phyloP scores from a whole-genome alignment of 2,329 filamentous ascomycete genomes.

The Trichoderma endophyticum region DNA sequence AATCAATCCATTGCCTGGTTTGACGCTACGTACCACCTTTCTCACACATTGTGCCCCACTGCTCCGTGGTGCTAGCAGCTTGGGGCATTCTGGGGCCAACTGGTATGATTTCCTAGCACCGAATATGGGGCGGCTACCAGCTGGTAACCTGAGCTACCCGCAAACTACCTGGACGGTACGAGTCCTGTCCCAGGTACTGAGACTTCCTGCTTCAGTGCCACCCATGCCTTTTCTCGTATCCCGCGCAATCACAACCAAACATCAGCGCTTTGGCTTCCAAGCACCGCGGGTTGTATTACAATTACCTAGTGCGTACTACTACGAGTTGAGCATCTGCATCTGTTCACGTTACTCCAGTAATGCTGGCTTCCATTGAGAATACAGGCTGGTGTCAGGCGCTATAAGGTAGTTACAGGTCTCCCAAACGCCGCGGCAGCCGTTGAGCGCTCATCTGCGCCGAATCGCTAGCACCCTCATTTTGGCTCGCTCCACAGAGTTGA shows the following conservation, averaged over 20 bases:
- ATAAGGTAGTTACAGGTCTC: background rate
- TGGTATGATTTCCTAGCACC: background rate
- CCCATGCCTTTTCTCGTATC: background rate
- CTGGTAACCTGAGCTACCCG: background rate
- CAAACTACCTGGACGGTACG: background rate
- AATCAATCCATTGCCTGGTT: background rate
- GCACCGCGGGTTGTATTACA: background rate
- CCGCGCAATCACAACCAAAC: background rate
- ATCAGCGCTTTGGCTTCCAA: background rate
- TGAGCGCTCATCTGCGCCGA: constrained; percentile 15
- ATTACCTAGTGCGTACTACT: background rate
- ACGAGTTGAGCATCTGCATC: background rate
- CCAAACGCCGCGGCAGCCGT: background rate
- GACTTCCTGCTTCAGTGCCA: background rate
- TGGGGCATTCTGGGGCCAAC: constrained; percentile 6
- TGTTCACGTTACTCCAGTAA: background rate
- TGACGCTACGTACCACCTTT: constrained; percentile 2
- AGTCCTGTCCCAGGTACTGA: background rate
- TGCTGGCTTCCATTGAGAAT: background rate
- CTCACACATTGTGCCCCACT: background rate
- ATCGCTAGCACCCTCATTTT: constrained; percentile 6
- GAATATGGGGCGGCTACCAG: background rate
- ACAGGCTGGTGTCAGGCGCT: background rate
- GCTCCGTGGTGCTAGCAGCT: constrained; percentile 9
- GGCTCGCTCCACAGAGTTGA: background rate